Conservation (phyloP, 257 asterid species). For the Solanum appendiculatum region DNA sequence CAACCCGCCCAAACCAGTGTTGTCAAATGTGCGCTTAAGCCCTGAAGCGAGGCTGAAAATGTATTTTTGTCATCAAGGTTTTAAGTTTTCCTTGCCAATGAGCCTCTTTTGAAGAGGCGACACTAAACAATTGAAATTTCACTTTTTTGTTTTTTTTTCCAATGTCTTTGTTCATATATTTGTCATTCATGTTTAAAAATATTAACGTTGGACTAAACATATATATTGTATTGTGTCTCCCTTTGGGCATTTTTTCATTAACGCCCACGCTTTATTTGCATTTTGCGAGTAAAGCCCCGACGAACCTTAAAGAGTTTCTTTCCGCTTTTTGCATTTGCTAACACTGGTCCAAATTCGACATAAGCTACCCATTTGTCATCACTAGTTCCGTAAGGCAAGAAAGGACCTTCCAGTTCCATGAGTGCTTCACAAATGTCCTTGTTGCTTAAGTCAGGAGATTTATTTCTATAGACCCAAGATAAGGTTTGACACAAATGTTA, state of each 20-base stretch:
- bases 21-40: neutral
- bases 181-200: neutral
- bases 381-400: neutral
- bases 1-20: neutral
- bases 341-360: neutral
- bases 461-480: neutral
- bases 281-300: neutral
- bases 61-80: neutral
- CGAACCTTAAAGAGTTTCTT: neutral
- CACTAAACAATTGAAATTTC: neutral
- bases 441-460: neutral
- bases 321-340: neutral
- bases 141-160: neutral
- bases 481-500: neutral
- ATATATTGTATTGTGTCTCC: neutral
- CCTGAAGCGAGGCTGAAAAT: neutral
- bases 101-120: neutral
- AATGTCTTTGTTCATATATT: neutral
- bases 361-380: neutral
- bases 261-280: neutral
- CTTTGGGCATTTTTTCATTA: neutral
- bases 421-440: neutral
- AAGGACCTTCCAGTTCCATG: neutral
- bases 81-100: neutral
- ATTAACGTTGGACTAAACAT: neutral